These are phyloP conservation scores for Lanmaoa rubissima DNA, from an alignment of 768 basidiomycete species.

Conservation along the genomic window DNA sequence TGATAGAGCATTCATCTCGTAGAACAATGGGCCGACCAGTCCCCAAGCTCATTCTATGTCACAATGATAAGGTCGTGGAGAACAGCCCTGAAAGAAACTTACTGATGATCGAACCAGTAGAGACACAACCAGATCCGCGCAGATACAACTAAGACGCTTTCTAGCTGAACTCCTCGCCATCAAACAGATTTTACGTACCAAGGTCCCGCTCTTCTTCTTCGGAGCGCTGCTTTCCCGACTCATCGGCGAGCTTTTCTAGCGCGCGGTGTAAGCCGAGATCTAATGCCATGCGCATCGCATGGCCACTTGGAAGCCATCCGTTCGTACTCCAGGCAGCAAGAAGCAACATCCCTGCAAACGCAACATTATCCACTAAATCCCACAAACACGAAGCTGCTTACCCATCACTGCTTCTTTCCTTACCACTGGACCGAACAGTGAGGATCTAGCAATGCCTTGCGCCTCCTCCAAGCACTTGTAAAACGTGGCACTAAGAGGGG, in stretches of 20 bases:
- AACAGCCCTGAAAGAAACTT: slow-evolving; percentile 28
- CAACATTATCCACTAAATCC: slow-evolving; percentile 1
- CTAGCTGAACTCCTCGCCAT: neutral
- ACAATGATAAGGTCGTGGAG: slow-evolving; percentile 12
- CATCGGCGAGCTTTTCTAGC: slow-evolving; percentile 85
- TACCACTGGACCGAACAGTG: slow-evolving; percentile 90
- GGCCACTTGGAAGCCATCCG: slow-evolving; percentile 93
- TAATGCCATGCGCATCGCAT: slow-evolving; percentile 94
- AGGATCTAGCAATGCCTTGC: slow-evolving; percentile 91
- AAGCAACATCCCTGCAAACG: slow-evolving; percentile 73
- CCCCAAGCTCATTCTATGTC: slow-evolving; percentile 78
- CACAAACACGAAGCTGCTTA: slow-evolving; percentile 31
- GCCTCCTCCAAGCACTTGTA: slow-evolving; percentile 93
- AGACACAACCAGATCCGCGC: slow-evolving; percentile 93
- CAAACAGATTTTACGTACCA: slow-evolving; percentile 42
- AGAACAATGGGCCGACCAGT: slow-evolving; percentile 89
- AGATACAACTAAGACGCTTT: slow-evolving; percentile 65
- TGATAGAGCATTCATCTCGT: slow-evolving; percentile 84
- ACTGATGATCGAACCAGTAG: slow-evolving; percentile 98
- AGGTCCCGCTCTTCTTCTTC: slow-evolving; percentile 87
- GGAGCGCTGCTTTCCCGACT: slow-evolving; percentile 55
- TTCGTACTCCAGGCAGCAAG: slow-evolving; percentile 93
- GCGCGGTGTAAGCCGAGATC: slow-evolving; percentile 93
- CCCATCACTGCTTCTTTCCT: slow-evolving; percentile 95
- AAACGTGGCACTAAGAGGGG: slow-evolving; percentile 80